These are phyloP conservation scores for Pittosporum tobira DNA, from an alignment of 129 eudicot species.

Conservation along the genomic window DNA sequence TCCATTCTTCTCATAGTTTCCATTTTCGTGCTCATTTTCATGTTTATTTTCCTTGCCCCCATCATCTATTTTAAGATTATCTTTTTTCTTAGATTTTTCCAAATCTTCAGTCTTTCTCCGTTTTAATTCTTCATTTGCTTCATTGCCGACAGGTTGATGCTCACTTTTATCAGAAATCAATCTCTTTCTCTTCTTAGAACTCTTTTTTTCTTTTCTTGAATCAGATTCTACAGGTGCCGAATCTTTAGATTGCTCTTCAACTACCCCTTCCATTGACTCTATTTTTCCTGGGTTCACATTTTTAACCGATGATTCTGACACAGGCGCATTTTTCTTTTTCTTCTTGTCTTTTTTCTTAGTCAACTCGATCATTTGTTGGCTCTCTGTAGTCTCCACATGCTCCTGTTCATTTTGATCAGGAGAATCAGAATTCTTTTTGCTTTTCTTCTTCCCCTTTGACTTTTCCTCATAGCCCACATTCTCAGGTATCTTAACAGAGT, in stretches of 20 bases:
- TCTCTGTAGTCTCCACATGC: background rate
- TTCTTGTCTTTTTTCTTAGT: slow-evolving; percentile 5
- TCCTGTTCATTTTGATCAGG: background rate
- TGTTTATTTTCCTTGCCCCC: slow-evolving; percentile 4
- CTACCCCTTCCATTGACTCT: background rate
- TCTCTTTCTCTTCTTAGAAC: slow-evolving; percentile 8
- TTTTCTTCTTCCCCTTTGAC: slow-evolving; percentile 8
- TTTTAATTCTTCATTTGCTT: slow-evolving; percentile 41
- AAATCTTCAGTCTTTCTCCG: slow-evolving; percentile 32
- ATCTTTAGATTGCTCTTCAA: slow-evolving; percentile 1
- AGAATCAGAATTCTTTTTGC: background rate
- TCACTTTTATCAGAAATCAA: background rate
- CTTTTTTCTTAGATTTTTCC: slow-evolving; percentile 22
- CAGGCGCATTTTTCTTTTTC: background rate
- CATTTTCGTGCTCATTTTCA: slow-evolving; percentile 17
- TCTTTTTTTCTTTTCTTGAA: background rate
- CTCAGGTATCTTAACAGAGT: no score
- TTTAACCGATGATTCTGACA: no score
- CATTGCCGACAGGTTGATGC: slow-evolving; percentile 28
- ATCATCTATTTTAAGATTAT: background rate
- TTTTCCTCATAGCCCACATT: no score
- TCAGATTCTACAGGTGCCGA: background rate
- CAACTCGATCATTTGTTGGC: background rate
- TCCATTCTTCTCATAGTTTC: slow-evolving; percentile 23
- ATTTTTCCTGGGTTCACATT: background rate